Evolutionary conservation across 2,329 filamentous ascomycete species (phyloP).

Genomic region (Pseudopyrenochaeta lycopersici): DNA sequence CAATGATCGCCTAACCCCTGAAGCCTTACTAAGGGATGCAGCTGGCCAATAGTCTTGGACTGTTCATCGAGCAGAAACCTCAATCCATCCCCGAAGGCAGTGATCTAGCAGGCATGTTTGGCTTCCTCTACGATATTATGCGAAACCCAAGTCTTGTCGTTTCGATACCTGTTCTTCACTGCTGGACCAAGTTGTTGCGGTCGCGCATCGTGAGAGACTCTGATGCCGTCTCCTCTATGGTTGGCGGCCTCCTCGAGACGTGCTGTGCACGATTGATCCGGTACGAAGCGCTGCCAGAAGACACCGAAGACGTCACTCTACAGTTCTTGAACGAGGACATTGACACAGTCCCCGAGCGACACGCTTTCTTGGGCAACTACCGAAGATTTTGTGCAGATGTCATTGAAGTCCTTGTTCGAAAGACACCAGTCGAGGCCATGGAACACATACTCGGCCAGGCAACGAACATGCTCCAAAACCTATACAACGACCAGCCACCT

Average conservation of each 20-base stretch:
- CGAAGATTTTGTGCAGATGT: slow-evolving; percentile 87
- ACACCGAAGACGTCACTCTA: slow-evolving; percentile 80
- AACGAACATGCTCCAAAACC: slow-evolving; percentile 74
- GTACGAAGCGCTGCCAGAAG: slow-evolving; percentile 86
- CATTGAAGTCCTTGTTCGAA: slow-evolving; percentile 85
- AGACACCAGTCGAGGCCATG: slow-evolving; percentile 84
- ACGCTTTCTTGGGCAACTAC: slow-evolving; percentile 96
- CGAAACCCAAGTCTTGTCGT: slow-evolving; percentile 89
- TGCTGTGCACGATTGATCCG: slow-evolving; percentile 85
- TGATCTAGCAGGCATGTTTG: slow-evolving; percentile 78
- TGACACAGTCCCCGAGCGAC: slow-evolving; percentile 90
- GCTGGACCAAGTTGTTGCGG: slow-evolving; percentile 84
- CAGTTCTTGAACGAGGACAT: slow-evolving; percentile 91
- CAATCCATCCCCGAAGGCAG: slow-evolving; percentile 69
- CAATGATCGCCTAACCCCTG: slow-evolving; percentile 5
- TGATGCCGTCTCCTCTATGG: slow-evolving; percentile 67
- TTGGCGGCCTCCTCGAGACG: slow-evolving; percentile 80
- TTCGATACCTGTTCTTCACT: slow-evolving; percentile 90
- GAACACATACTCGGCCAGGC: slow-evolving; percentile 85
- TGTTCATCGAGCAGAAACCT: slow-evolving; percentile 82
- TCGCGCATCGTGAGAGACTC: slow-evolving; percentile 74
- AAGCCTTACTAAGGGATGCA: slow-evolving; percentile 49
- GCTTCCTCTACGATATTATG: slow-evolving; percentile 79
- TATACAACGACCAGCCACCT: slow-evolving; percentile 75
- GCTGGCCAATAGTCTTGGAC: slow-evolving; percentile 86